A percentile compares a stretch with the other conserved stretches of the same genome.
phyloP scores from a whole-genome alignment of 768 basidiomycete species.

The Lactarius sanguifluus region DNA sequence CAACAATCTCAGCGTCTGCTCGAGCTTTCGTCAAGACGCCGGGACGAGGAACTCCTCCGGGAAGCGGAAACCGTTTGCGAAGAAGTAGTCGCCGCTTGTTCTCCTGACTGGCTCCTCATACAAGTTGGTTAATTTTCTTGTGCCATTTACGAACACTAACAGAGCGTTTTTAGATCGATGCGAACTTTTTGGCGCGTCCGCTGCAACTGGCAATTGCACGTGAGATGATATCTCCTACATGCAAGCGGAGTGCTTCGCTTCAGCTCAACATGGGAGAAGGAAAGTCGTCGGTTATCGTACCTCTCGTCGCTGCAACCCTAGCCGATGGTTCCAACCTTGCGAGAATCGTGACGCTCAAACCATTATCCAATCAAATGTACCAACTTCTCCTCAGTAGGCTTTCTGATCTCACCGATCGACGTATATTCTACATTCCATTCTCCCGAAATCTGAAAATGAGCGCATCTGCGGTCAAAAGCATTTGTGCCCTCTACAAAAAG shows the following conservation, averaged over 20 bases:
- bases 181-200: constrained; percentile 44
- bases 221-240: constrained; percentile 49
- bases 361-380: constrained; percentile 49
- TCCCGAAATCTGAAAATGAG: constrained; percentile 40
- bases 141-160: neutral
- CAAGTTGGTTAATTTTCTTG: constrained; percentile 6
- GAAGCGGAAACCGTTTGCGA: constrained; percentile 1
- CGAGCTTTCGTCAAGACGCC: neutral
- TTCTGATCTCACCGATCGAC: constrained; percentile 45
- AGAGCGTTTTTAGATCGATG: constrained; percentile 43
- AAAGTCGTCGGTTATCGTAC: constrained; percentile 52
- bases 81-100: neutral
- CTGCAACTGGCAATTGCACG: constrained; percentile 44
- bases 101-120: constrained; percentile 20
- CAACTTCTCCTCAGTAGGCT: constrained; percentile 45
- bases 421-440: constrained; percentile 51
- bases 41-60: neutral
- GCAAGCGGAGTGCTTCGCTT: constrained; percentile 40
- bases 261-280: constrained; percentile 63
- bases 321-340: constrained; percentile 46
- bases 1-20: constrained; percentile 14
- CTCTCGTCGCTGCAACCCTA: constrained; percentile 41
- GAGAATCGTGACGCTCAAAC: constrained; percentile 50
- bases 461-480: constrained; percentile 26
- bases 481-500: constrained; percentile 38